Evolutionary conservation across 1,284 basidiomycete genomes (phyloP).

Genomic region (Laetiporus sulphureus): DNA sequence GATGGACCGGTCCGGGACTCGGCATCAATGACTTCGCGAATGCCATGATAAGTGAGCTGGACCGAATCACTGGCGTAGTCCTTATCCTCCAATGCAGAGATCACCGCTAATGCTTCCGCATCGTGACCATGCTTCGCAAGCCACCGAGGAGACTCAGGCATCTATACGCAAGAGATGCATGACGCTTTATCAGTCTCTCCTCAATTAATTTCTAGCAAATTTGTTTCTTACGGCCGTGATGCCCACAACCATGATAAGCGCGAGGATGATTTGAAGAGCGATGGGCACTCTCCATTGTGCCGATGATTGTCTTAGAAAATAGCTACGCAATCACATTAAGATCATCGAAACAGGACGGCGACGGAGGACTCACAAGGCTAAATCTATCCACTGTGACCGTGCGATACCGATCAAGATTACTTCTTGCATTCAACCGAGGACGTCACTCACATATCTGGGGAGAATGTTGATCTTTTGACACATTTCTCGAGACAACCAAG

Average conservation of each 20-base stretch:
- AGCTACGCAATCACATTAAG: too few species aligned
- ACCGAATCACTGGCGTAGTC: constrained; percentile 45
- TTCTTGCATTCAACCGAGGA: too few species aligned
- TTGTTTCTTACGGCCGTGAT: constrained; percentile 43
- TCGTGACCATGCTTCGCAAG: constrained; percentile 55
- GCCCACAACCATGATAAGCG: constrained; percentile 50
- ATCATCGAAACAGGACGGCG: too few species aligned
- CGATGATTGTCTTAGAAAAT: constrained; percentile 40
- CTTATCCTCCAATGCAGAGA: constrained; percentile 55
- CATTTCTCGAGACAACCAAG: constrained; percentile 9
- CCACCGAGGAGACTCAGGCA: constrained; percentile 73
- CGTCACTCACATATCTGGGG: too few species aligned
- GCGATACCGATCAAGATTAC: too few species aligned
- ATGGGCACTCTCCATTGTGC: constrained; percentile 70
- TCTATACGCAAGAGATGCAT: constrained; percentile 22
- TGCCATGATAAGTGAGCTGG: constrained; percentile 47
- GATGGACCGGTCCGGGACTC: constrained; percentile 15
- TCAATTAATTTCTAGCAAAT: too few species aligned
- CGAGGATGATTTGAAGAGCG: constrained; percentile 59
- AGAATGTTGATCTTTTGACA: constrained; percentile 21
- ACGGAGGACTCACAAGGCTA: too few species aligned
- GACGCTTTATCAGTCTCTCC: too few species aligned
- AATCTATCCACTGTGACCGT: too few species aligned
- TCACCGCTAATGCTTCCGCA: constrained; percentile 57
- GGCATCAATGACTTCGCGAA: constrained; percentile 41